These are phyloP conservation scores for Cadophora luteo-olivacea DNA, from an alignment of 2,329 filamentous ascomycete species.

Conservation along the genomic window DNA sequence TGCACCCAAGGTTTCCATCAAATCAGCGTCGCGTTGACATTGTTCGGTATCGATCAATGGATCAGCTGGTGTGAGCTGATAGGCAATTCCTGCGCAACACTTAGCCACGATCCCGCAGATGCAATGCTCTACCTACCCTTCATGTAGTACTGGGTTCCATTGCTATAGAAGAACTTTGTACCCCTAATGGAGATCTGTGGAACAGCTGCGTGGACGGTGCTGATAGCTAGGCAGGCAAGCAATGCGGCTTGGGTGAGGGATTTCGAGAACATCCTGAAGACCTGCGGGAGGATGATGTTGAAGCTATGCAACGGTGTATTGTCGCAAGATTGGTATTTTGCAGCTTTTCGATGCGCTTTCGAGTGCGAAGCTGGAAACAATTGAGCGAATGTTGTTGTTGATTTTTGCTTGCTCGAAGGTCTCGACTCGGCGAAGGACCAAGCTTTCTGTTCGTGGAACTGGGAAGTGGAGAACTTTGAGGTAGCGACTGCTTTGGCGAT, in stretches of 20 bases:
- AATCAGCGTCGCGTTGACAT: conserved; percentile 74
- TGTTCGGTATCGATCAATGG: conserved; percentile 78
- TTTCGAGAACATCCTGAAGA: conserved; percentile 37
- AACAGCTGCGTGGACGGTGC: conserved; percentile 45
- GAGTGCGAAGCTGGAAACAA: conserved; percentile 9
- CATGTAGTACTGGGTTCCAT: conserved; percentile 83
- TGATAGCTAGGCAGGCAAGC: conserved; percentile 39
- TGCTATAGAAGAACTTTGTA: conserved; percentile 83
- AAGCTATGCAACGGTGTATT: conserved; percentile 11
- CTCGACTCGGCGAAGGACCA: conserved; percentile 11
- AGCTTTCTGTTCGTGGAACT: conserved; percentile 4
- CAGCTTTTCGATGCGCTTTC: conserved; percentile 15
- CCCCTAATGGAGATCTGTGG: conserved; percentile 64
- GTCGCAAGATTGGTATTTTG: background rate
- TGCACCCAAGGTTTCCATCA: conserved; percentile 82
- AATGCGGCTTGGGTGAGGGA: conserved; percentile 34
- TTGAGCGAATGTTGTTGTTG: conserved; percentile 21
- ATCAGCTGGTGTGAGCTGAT: conserved; percentile 69
- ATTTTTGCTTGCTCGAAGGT: background rate
- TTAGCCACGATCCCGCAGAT: conserved; percentile 27
- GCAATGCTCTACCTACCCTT: conserved; percentile 63
- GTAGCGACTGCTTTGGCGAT: conserved; percentile 20
- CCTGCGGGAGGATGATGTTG: conserved; percentile 23
- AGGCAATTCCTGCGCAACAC: conserved; percentile 68
- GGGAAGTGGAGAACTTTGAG: background rate